Conservation (phyloP, 148 eudicot species). For the Chenopodium album region DNA sequence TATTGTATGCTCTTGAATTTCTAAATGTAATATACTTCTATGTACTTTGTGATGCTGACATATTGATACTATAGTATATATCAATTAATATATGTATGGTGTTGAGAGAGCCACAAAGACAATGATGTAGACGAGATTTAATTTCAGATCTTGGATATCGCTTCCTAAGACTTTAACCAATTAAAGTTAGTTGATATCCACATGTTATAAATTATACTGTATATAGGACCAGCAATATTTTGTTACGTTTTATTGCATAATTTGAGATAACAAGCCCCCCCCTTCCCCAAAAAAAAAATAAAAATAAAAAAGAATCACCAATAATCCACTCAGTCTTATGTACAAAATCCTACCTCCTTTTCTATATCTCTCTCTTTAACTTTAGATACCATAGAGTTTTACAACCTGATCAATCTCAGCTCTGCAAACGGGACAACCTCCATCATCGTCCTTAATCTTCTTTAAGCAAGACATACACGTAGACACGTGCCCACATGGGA, state of each 20-base stretch:
- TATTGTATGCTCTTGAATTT: too few species aligned
- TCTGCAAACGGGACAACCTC: conserved; percentile 55
- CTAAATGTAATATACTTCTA: too few species aligned
- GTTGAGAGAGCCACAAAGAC: too few species aligned
- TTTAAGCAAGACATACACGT: conserved; percentile 57
- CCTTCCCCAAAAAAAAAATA: background rate
- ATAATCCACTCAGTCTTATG: background rate
- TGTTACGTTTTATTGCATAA: background rate
- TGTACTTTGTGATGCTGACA: too few species aligned
- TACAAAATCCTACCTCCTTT: background rate
- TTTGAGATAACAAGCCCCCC: background rate
- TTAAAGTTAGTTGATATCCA: too few species aligned
- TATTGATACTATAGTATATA: too few species aligned
- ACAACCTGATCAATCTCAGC: conserved; percentile 43
- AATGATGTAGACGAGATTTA: too few species aligned
- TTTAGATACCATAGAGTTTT: conserved; percentile 39
- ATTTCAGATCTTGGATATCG: too few species aligned
- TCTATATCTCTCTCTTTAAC: background rate
- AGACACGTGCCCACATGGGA: conserved; percentile 67
- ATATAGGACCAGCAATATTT: background rate
- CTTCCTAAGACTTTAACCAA: too few species aligned
- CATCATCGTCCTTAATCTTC: conserved; percentile 41
- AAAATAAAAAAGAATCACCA: background rate
- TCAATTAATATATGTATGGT: too few species aligned
- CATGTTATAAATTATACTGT: too few species aligned